Base-by-base conservation (phyloP, 371 early-diverging fungal genomes). In the Nematocida sp. region DNA sequence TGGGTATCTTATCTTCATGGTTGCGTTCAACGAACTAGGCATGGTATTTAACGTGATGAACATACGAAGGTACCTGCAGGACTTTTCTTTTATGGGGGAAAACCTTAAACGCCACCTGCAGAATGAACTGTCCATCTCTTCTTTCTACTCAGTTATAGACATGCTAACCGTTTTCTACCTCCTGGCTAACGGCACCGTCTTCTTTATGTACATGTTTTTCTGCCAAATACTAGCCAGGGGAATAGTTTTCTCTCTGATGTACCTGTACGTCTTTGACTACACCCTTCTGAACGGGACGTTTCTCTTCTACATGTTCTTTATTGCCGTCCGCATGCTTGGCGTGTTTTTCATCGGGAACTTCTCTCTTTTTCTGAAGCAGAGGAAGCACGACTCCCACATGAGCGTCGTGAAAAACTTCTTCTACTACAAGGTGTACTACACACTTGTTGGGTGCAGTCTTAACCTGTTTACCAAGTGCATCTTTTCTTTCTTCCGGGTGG, bases 131-230 rank as follows among this genome's bases (percentile, higher is more conserved):
- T n/a, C n/a, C n/a, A n/a, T n/a, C n/a, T n/a, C n/a, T n/a, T n/a
- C n/a, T n/a, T n/a, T n/a, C n/a, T n/a, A n/a, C n/a, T n/a, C n/a
- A n/a, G n/a, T n/a, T n/a, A n/a, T 63, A 19, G 63, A 63, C 27
- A 4, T 63, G 7, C 63, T 37, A 2, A 38, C 49, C 8, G 31
- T 48, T 3, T 2, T 63, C 17, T 63, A 63, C 36, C 34, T 63
- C 32, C 17, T 63, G 17, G 15, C 48, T 8, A 63, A 49, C 13
- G 63, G 63, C 7, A 19, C 49, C 29, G 13, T 63, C 49, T 48
- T 49, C 48, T 63, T 63, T 31, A 46, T 63, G 19, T 63, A 63
- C 31, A 1, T 63, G 40, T 63, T 41, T 49, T 23, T 63, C 25
- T 23, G 4, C 27, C 1, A 29, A 0, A 17, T 17, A 13, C 31